Percentiles rank a stretch among this genome's conserved stretches.
These are phyloP conservation scores for Eimeria maxima DNA, from an alignment of 169 alveolate species.

Conservation along the genomic window DNA sequence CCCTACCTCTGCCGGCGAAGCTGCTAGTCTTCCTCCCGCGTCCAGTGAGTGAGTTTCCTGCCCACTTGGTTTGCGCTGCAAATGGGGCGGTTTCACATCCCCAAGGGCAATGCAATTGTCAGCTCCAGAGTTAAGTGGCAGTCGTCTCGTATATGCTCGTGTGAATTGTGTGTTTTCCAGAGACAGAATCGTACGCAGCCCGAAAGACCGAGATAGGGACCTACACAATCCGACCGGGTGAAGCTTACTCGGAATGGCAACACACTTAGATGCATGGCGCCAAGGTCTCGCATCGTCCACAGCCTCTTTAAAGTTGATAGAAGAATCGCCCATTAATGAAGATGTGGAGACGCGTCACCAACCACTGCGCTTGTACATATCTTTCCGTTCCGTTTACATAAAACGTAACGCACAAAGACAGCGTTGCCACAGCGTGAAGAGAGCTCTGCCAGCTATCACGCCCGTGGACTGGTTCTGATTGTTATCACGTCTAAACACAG, in stretches of 20 bases:
- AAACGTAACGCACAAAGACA: neutral
- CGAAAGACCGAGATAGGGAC: too few species aligned
- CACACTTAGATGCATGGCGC: neutral
- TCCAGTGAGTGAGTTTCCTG: slow-evolving; percentile 18
- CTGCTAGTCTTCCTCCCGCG: neutral
- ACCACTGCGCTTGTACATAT: neutral
- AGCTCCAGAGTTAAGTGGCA: neutral
- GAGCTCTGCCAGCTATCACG: too few species aligned
- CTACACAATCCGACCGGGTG: neutral
- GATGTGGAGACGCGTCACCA: neutral
- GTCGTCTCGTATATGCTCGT: neutral
- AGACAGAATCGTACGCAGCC: neutral
- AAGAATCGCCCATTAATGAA: neutral
- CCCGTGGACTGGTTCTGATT: too few species aligned
- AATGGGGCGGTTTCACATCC: neutral
- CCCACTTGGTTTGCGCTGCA: neutral
- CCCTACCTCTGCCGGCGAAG: too few species aligned
- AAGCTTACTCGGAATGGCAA: neutral
- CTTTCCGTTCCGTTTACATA: neutral
- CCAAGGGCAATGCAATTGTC: neutral
- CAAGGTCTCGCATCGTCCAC: neutral
- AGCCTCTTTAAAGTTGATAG: neutral
- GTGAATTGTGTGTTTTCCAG: neutral
- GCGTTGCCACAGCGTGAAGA: too few species aligned
- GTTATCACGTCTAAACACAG: too few species aligned